Conservation (phyloP, 1,139 yeast genomes). For the Zygosaccharomyces sapae region DNA sequence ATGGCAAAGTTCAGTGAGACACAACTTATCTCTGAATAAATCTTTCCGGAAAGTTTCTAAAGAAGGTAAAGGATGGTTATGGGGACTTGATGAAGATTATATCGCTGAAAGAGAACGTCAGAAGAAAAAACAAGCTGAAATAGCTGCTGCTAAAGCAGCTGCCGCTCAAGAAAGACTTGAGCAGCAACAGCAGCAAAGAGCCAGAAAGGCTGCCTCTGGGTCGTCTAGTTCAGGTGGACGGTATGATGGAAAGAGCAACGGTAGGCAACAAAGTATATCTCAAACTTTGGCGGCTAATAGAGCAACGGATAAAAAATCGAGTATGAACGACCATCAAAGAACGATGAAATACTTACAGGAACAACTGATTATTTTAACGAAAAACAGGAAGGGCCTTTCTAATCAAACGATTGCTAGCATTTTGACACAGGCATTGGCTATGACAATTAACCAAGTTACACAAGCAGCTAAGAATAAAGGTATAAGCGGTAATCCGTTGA, state of each 20-base stretch:
- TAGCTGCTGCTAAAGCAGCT: constrained; percentile 54
- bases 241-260: constrained; percentile 14
- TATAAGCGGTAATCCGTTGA: constrained; percentile 72
- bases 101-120: constrained; percentile 75
- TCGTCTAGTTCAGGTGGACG: constrained; percentile 23
- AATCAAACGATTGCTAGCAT: constrained; percentile 73
- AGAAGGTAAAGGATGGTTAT: constrained; percentile 86
- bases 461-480: constrained; percentile 85
- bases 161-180: constrained; percentile 54
- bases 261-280: constrained; percentile 34
- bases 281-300: constrained; percentile 37
- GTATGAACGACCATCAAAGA: constrained; percentile 32
- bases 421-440: constrained; percentile 86
- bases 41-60: constrained; percentile 73
- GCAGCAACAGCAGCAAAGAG: constrained; percentile 45
- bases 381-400: constrained; percentile 64
- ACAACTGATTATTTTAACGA: constrained; percentile 63
- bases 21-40: constrained; percentile 79
- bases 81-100: constrained; percentile 84
- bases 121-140: constrained; percentile 63
- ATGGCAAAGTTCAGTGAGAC: constrained; percentile 93
- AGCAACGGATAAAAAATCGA: constrained; percentile 26
- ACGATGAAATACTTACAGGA: constrained; percentile 58
- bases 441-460: constrained; percentile 85
- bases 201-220: constrained; percentile 28